Base-by-base conservation (phyloP, 2,329 filamentous ascomycete species). In the Cladophialophora carrionii region DNA sequence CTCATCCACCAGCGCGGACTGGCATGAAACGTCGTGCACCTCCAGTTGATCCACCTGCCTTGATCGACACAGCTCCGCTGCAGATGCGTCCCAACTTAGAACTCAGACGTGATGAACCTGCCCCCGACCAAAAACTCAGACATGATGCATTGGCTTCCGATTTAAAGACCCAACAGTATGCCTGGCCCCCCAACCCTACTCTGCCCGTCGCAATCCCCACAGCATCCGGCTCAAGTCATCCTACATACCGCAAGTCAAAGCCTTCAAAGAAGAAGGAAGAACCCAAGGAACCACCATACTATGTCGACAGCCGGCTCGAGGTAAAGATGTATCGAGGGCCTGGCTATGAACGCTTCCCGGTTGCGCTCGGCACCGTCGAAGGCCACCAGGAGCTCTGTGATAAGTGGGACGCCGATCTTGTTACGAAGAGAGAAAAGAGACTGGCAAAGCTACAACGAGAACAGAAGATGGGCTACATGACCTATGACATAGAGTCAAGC, bases 291-390 rank as follows among this genome's bases (percentile, higher is more conserved):
- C 48, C 65, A 20, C 71, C 70, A n/a, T 72, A 70, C 49, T 74
- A 71, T 49, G 64, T 70, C 9, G 67, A 70, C 54, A 37, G 64
- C 26, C 65, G 43, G 31, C 61, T 71, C 5, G 60, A 67, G 4
- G 51, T 67, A 24, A 66, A 62, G 17, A 72, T 72, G 70, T 72
- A 68, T 57, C 63, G 69, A 14, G 71, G 71, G 2, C 66, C 69
- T 20, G 71, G 71, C 32, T 72, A 64, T 54, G 70, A 71, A 62
- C 48, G 64, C 12, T 72, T 71, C 57, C 69, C 69, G 2, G 67
- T 72, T 6, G 69, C 62, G 1, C 61, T 72, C 3, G 70, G 68
- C 56, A 66, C 64, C 6, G 60, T 68, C 14, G 53, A 63, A 51
- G 69, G 61, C 17, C 68, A 70, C 46, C 52, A 68, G 56, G 61